Base-by-base conservation (phyloP, 192 early-diverging fungal species). In the Coemansia sp. region DNA sequence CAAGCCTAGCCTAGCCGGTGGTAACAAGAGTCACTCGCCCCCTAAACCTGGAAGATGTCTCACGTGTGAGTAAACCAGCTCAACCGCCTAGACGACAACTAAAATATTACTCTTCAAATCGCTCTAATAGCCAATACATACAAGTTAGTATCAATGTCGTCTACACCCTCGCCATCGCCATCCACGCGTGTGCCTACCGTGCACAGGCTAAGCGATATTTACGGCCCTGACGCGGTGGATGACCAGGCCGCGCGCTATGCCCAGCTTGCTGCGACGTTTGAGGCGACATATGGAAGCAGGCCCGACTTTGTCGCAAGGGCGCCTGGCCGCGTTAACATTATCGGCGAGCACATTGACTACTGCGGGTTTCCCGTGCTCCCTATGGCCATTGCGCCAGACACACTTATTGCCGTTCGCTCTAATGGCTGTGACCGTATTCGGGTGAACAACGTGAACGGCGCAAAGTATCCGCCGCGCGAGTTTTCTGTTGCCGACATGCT, bases 341-440 rank as follows among this genome's bases (percentile, higher is more conserved):
- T 98, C 71, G 96, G 96, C 37, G 96, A 98, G 72, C 96, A 98
- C 73, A 92, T 98, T 49, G 96, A 98, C 83, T 97, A 97, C 84
- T 91, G 89, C 67, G 96, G 95, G 24, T 93, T 92, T 64, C 93
- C 93, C 17, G 96, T 98, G 15, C 86, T 98, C 22, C 96, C 96
- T 36, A 97, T 97, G 95, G 96, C 95, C 39, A 91, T 98, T 66
- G 92, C 91, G 42, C 86, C 92, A 12, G 78, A 81, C 39, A 65
- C 58, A 0, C 68, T 81, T 17, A 68, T 81, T 17, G 78, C 78
- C 4, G 78, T 57, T 5, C 68, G 69, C 24, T 60, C 72, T 61
- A 80, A 68, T 37, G 65, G 46, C 57, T 65, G 42, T 11, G 56
- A 66, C 59, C 49, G 51, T 19, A 59, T 80, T 12, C 71, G 61